phyloP scores from a whole-genome alignment of 257 asterid genomes.

The Solanum neorickii region DNA sequence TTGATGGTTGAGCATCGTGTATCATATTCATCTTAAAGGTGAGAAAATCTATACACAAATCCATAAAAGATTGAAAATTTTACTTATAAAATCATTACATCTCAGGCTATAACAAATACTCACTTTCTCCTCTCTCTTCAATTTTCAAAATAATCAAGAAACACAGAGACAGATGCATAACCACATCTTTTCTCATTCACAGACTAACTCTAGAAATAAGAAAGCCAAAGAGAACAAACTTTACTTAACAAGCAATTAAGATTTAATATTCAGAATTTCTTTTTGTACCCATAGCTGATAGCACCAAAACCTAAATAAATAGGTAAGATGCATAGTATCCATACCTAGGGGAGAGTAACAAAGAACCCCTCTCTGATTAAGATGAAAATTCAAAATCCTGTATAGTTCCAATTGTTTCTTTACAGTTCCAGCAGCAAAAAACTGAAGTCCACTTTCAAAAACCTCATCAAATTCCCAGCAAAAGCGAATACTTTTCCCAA shows the following conservation, averaged over 20 bases:
- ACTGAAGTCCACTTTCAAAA: not conserved
- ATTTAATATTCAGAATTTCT: not conserved
- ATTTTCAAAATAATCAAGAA: not conserved
- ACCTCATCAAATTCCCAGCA: not conserved
- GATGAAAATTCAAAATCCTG: not conserved
- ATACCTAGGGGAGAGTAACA: not conserved
- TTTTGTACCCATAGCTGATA: not conserved
- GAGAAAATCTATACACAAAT: not conserved
- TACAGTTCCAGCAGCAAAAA: not conserved
- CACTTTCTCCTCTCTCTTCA: not conserved
- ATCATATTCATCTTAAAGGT: not conserved
- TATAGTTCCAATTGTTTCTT: not conserved
- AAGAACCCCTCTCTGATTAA: not conserved
- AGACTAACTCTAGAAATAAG: not conserved
- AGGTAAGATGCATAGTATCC: not conserved
- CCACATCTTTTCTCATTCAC: not conserved
- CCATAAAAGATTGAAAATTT: not conserved
- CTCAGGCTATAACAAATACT: not conserved
- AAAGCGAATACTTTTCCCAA: not conserved
- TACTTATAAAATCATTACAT: not conserved
- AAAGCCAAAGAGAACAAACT: not conserved
- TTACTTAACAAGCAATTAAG: not conserved
- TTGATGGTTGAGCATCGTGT: not conserved
- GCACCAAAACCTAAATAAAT: not conserved
- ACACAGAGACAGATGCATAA: not conserved